Base-by-base conservation (phyloP, 768 basidiomycete species). In the Termitomyces sp. region DNA sequence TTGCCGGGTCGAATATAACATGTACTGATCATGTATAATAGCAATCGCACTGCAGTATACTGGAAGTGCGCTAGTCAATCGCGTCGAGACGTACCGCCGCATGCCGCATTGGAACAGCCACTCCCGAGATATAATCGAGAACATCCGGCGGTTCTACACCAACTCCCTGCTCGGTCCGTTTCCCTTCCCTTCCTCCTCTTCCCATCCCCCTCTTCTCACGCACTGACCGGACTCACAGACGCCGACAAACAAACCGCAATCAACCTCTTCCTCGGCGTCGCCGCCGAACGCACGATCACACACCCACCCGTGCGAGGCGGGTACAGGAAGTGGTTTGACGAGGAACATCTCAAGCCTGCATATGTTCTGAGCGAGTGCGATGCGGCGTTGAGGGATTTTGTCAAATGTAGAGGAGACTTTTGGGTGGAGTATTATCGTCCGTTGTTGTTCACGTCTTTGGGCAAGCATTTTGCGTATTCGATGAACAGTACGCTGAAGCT, bases 41-140 rank as follows among this genome's bases (percentile, higher is more conserved):
- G 95, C 94, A 0, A 85, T 98, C 57, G 95, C 96, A 0, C 76
- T 97, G 61, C 96, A 99, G 68, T 99, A 99, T 67, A 97, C 95
- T 0, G 97, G 97, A 1, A 95, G 93, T 67, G 93, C 94, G 0
- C 84, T 98, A 9, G 95, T 98, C 45, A 98, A 98, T 66, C 82
- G 95, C 2, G 93, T 98, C 7, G 95, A 98, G 69, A 97, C 93
- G 1, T 98, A 98, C 67, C 85, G 95, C 42, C 84, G 93, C 30
- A 94, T 95, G 82, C 92, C 92, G 0, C 94, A 97, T 62, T 98
- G 96, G 95, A 94, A 93, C 66, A 95, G 93, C 64, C 96, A 98
- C 72, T 97, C 95, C 1, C 80, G 96, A 36, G 95, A 98, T 69
- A 93, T 98, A 66, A 93, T 95, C 62, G 95, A 97, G 73, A 96